Evolutionary conservation across 73 alveolate species (phyloP), one percentile per base, ranked within the genome.

Genomic region (Symbiodinium natans): DNA sequence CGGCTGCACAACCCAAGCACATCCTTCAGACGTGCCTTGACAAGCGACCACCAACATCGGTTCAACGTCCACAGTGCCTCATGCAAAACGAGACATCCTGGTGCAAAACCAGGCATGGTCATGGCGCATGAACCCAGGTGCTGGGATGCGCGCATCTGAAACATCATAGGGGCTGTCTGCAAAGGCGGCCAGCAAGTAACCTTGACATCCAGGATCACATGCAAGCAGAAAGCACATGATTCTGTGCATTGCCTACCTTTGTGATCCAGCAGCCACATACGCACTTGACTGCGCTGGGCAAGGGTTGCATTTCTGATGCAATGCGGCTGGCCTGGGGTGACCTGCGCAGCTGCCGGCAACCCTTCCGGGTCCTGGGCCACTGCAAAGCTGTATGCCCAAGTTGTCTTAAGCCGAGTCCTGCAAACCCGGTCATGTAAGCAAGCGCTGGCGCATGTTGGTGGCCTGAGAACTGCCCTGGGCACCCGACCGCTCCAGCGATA

Each of bases 41-140:
- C 88, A 0, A 90, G 87, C n/a, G 97, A 84, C 97, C 97, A 90
- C 97, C 97, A 90, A 10, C 80, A 21, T 63, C 80, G 97, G 34
- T 77, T 33, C 88, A 90, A 42, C 36, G 34, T 90, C 97, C 97
- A 90, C 23, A 90, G 48, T 39, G 97, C 97, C 97, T 90, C 0
- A 83, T 52, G 56, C 33, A 21, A 25, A n/a, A 74, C 29, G 40
- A 25, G 84, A 9, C 34, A 21, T 56, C 27, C 31, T 1, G 31
- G 27, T 21, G 27, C 75, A 56, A 56, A 56, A 21, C n/a, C 75
- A 56, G 27, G 27, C 27, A 56, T 29, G 27, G 17, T 21, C 5
- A 2, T 21, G 27, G 17, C 75, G 3, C 75, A 21, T 21, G 75
- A 56, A 0, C 17, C 27, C 75, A 21, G 75, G 27, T 21, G 27